phyloP scores from a whole-genome alignment of 495 filamentous ascomycete genomes.

The Umbilicaria muhlenbergii region DNA sequence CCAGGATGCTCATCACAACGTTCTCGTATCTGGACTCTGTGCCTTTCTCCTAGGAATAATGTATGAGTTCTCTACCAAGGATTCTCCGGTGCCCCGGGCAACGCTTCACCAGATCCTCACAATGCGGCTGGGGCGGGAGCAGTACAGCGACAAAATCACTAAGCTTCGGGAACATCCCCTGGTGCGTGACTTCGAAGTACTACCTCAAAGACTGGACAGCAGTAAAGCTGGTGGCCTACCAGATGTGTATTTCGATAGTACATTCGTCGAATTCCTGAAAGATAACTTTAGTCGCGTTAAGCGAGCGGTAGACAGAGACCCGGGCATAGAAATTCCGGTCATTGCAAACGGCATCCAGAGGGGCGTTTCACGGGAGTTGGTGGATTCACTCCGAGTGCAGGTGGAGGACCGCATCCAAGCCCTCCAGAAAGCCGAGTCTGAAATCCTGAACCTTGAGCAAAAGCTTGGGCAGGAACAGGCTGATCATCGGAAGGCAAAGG shows the following conservation, averaged over 20 bases:
- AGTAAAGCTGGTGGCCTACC: conserved; percentile 47
- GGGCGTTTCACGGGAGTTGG: conserved; percentile 65
- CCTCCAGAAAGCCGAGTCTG: conserved; percentile 51
- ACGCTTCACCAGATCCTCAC: conserved; percentile 70
- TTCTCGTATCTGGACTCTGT: conserved; percentile 68
- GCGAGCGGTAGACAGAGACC: conserved; percentile 82
- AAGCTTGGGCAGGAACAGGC: conserved; percentile 64
- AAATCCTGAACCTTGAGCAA: conserved; percentile 47
- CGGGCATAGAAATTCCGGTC: conserved; percentile 67
- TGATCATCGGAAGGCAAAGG: conserved; percentile 57
- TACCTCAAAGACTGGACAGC: conserved; percentile 48
- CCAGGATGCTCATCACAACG: conserved; percentile 37
- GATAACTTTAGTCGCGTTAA: conserved; percentile 82
- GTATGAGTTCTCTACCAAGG: conserved; percentile 96
- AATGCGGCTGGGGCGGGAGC: conserved; percentile 67
- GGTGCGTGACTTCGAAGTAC: conserved; percentile 82
- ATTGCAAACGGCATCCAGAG: conserved; percentile 65
- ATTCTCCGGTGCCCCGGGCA: conserved; percentile 75
- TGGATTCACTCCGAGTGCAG: conserved; percentile 69
- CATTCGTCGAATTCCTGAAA: conserved; percentile 88
- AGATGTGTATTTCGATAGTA: conserved; percentile 70
- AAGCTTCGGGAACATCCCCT: conserved; percentile 65
- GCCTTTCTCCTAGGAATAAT: conserved; percentile 73
- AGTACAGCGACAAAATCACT: conserved; percentile 74
- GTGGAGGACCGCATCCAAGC: conserved; percentile 55